Conservation (phyloP, 2,329 filamentous ascomycete species). For the Gaeumannomyces tritici region DNA sequence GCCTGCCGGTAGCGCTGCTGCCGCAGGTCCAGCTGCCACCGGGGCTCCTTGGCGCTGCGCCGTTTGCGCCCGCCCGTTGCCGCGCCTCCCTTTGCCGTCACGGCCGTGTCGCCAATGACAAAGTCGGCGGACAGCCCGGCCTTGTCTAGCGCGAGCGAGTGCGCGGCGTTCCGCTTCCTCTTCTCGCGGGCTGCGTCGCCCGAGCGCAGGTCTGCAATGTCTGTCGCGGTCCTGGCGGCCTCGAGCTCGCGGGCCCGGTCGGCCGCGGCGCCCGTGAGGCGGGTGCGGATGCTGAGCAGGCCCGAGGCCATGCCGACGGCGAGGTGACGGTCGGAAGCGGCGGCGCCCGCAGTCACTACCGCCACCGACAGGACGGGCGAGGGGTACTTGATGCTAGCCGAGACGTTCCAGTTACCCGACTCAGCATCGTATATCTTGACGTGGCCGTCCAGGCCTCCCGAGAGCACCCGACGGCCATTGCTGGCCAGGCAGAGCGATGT, state of each 20-base stretch:
- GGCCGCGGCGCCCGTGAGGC: constrained; percentile 69
- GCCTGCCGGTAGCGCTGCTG: constrained; percentile 68
- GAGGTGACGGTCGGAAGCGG: constrained; percentile 79
- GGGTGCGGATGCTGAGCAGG: constrained; percentile 42
- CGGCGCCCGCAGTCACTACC: constrained; percentile 59
- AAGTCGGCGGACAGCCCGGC: constrained; percentile 80
- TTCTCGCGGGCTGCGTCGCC: constrained; percentile 65
- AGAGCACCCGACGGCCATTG: constrained; percentile 70
- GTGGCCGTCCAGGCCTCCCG: constrained; percentile 86
- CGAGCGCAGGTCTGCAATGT: constrained; percentile 63
- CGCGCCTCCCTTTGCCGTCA: constrained; percentile 6
- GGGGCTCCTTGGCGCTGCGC: constrained; percentile 50
- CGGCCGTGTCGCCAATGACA: constrained; percentile 52
- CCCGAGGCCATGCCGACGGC: constrained; percentile 93
- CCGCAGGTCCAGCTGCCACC: constrained; percentile 75
- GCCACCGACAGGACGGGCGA: constrained; percentile 79
- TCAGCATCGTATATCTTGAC: constrained; percentile 79
- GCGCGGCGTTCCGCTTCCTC: constrained; percentile 48
- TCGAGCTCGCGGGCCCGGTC: constrained; percentile 65
- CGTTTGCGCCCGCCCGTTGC: constrained; percentile 31
- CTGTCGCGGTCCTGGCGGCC: constrained; percentile 57
- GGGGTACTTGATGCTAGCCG: constrained; percentile 89
- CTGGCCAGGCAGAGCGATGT: constrained; percentile 78
- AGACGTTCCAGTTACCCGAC: constrained; percentile 88
- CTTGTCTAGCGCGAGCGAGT: constrained; percentile 57